Percentiles rank a stretch among this genome's conserved stretches.
Conservation (phyloP, 169 alveolate genomes). For the Cryptosporidium baileyi region DNA sequence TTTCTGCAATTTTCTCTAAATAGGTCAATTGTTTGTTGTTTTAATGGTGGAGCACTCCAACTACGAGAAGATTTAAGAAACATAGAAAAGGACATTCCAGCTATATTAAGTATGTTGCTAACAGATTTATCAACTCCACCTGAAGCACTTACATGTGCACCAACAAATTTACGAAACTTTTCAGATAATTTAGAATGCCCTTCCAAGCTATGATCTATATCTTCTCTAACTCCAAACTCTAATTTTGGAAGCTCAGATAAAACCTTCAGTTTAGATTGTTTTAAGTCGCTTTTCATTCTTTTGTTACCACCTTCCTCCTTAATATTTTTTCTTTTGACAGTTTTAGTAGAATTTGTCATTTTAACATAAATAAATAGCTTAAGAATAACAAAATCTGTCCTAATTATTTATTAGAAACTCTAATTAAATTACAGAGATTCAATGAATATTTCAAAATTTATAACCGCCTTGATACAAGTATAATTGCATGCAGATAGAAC, state of each 20-base stretch:
- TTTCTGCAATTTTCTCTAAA: slow-evolving; percentile 76
- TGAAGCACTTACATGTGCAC: slow-evolving; percentile 89
- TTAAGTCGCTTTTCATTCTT: background rate
- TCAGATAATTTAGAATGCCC: slow-evolving; percentile 5
- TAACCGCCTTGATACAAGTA: too few relatives aligned
- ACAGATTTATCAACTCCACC: slow-evolving; percentile 88
- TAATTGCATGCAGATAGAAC: too few relatives aligned
- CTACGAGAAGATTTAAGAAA: slow-evolving; percentile 87
- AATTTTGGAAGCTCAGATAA: background rate
- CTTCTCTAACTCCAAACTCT: background rate
- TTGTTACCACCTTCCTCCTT: background rate
- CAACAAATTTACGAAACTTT: slow-evolving; percentile 71
- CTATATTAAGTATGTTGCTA: slow-evolving; percentile 79
- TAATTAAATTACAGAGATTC: too few relatives aligned
- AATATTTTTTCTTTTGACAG: background rate
- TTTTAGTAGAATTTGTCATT: background rate
- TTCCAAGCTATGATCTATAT: background rate
- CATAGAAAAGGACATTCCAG: slow-evolving; percentile 85
- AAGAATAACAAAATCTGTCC: too few relatives aligned
- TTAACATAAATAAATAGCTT: too few relatives aligned
- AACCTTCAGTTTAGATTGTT: background rate
- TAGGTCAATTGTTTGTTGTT: slow-evolving; percentile 73
- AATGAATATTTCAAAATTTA: too few relatives aligned
- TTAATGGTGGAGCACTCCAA: slow-evolving; percentile 86
- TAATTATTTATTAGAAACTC: too few relatives aligned